Evolutionary conservation across 1,284 basidiomycete genomes (phyloP).

Genomic region (Puccinia hordei): DNA sequence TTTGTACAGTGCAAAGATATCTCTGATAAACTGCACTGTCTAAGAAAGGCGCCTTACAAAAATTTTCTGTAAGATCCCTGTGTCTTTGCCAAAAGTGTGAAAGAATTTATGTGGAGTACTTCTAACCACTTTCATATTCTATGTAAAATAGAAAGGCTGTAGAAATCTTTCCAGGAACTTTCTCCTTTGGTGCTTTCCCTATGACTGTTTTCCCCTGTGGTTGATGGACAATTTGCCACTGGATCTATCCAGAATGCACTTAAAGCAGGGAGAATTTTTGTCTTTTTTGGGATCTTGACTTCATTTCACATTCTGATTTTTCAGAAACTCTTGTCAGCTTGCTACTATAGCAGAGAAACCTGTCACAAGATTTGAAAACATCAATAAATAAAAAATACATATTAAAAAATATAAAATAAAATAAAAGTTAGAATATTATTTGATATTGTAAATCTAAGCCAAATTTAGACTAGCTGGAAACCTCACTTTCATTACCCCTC

Average conservation of each 20-base stretch:
- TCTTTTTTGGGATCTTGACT: background rate
- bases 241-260: conserved; percentile 25
- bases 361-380: too few species aligned
- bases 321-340: too few species aligned
- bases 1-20: conserved; percentile 6
- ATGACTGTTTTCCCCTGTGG: conserved; percentile 18
- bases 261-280: conserved; percentile 41
- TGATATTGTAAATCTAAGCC: too few species aligned
- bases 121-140: background rate
- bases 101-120: background rate
- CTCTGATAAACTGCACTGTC: conserved; percentile 20
- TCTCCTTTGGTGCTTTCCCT: conserved; percentile 36
- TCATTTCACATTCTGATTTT: background rate
- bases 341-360: too few species aligned
- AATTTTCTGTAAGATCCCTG: conserved; percentile 21
- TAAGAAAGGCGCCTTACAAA: conserved; percentile 23
- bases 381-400: too few species aligned
- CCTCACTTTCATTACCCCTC: too few species aligned
- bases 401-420: too few species aligned
- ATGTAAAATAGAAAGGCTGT: conserved; percentile 14
- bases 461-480: too few species aligned
- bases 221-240: conserved; percentile 44
- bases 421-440: too few species aligned
- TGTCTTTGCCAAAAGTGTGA: too few species aligned
- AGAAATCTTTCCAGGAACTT: conserved; percentile 31